Conservation (phyloP, 1,284 basidiomycete species). For the Lignosus rhinocerotis region DNA sequence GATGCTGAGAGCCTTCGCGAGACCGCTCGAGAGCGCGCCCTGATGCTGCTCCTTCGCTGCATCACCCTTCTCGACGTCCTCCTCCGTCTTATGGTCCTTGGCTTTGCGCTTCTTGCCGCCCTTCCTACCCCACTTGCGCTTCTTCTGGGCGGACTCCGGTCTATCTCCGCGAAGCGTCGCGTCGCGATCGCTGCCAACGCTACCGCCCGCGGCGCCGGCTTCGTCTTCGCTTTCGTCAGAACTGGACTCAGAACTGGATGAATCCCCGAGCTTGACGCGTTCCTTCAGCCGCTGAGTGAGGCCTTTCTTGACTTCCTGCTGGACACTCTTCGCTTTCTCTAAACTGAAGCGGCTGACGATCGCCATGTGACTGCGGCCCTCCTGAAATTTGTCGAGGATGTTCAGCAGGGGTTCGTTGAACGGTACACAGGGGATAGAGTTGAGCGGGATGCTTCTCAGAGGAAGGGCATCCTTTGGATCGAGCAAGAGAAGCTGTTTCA, state of each 20-base stretch:
- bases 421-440: slow-evolving; percentile 81
- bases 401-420: slow-evolving; percentile 85
- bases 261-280: slow-evolving; percentile 66
- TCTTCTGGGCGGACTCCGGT: slow-evolving; percentile 16
- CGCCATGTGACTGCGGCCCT: slow-evolving; percentile 91
- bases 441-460: slow-evolving; percentile 72
- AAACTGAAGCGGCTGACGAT: slow-evolving; percentile 67
- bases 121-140: slow-evolving; percentile 16
- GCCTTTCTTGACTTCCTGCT: slow-evolving; percentile 66
- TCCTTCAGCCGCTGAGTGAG: slow-evolving; percentile 66
- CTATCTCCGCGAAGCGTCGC: slow-evolving; percentile 14
- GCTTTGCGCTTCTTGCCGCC: slow-evolving; percentile 23
- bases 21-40: slow-evolving; percentile 17
- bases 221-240: slow-evolving; percentile 32
- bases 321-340: slow-evolving; percentile 60
- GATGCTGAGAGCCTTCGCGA: slow-evolving; percentile 33
- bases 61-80: slow-evolving; percentile 19
- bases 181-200: slow-evolving; percentile 20
- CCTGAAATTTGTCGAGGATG: slow-evolving; percentile 88
- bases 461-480: slow-evolving; percentile 86
- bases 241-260: slow-evolving; percentile 34
- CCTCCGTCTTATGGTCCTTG: slow-evolving; percentile 11
- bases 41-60: slow-evolving; percentile 16
- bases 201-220: slow-evolving; percentile 33
- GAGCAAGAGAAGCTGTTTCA: slow-evolving; percentile 80